Conservation (phyloP, 192 early-diverging fungal species). For the Backusella liffmaniae region DNA sequence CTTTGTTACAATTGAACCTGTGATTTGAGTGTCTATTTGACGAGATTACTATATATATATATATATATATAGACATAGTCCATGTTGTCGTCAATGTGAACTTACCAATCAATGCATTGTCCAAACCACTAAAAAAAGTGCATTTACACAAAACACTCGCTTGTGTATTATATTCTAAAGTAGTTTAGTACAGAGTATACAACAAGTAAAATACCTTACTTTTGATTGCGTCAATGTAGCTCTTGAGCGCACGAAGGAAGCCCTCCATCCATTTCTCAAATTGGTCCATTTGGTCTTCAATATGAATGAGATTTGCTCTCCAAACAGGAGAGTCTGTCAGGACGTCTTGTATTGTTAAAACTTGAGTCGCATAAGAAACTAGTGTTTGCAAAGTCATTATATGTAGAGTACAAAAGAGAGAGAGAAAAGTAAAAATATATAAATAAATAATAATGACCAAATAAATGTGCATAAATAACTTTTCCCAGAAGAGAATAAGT, state of each 20-base stretch:
- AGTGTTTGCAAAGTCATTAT: constrained; percentile 3
- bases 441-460: not conserved
- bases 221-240: constrained; percentile 36
- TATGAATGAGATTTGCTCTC: constrained; percentile 49
- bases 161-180: constrained; percentile 33
- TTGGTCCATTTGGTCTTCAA: constrained; percentile 57
- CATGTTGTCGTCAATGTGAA: not conserved
- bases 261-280: constrained; percentile 54
- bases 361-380: constrained; percentile 24
- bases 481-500: not conserved
- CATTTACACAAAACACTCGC: constrained; percentile 32
- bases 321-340: constrained; percentile 53
- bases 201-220: constrained; percentile 27
- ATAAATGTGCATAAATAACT: not conserved
- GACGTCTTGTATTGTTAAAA: constrained; percentile 51
- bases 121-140: constrained; percentile 9
- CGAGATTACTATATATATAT: too few relatives aligned
- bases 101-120: constrained; percentile 36
- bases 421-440: not conserved
- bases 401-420: not conserved
- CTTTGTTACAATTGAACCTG: constrained; percentile 41
- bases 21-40: constrained; percentile 21
- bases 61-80: too few relatives aligned
- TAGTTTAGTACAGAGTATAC: not conserved
- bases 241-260: constrained; percentile 34